A percentile compares a stretch with the other conserved stretches of the same genome.
These are phyloP conservation scores for Blastomyces emzantsi DNA, from an alignment of 2,329 filamentous ascomycete genomes.

Conservation along the genomic window DNA sequence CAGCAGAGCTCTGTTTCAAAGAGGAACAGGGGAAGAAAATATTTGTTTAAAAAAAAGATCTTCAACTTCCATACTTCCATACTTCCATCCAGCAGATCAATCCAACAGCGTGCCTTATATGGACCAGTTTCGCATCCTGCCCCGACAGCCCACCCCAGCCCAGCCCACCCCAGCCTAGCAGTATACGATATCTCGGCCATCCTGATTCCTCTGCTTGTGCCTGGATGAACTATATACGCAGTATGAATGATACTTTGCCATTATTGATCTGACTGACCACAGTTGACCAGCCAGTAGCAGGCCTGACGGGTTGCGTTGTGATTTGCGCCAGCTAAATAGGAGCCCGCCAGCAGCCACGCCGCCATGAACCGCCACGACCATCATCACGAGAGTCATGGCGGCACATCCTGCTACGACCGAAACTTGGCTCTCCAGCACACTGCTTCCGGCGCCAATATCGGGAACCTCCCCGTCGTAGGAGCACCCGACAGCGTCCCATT, in stretches of 20 bases:
- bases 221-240: not conserved
- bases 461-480: not conserved
- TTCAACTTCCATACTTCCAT: not conserved
- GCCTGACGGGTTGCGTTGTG: not conserved
- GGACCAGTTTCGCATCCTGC: not conserved
- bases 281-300: not conserved
- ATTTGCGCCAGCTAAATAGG: not conserved
- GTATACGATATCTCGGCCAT: not conserved
- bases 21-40: too few species aligned
- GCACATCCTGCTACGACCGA: not conserved
- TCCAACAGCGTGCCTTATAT: not conserved
- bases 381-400: not conserved
- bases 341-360: not conserved
- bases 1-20: not conserved
- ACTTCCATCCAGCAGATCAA: not conserved
- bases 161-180: too few species aligned
- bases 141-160: not conserved
- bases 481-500: not conserved
- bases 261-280: not conserved
- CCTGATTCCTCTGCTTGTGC: not conserved
- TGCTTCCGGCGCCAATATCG: not conserved
- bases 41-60: not conserved
- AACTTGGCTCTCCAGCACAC: not conserved
- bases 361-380: constrained; percentile 2
- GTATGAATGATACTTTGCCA: too few species aligned